A percentile compares a stretch with the other conserved stretches of the same genome.
Conservation (phyloP, 257 asterid genomes). For the Fraxinus quadrangulata region DNA sequence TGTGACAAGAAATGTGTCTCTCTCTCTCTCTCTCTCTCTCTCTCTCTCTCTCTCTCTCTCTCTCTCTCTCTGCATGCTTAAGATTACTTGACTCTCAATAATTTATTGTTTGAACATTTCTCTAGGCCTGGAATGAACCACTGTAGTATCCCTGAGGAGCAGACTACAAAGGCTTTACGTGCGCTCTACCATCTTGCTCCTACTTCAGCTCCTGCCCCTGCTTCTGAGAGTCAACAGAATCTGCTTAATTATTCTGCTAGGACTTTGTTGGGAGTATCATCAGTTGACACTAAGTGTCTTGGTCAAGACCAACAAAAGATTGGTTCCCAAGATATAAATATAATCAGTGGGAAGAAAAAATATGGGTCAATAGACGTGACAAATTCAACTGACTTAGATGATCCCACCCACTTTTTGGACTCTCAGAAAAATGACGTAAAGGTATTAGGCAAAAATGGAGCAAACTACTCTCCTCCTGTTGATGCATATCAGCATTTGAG, state of each 20-base stretch:
- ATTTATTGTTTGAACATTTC: conserved; percentile 34
- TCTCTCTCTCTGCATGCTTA: conserved; percentile 2
- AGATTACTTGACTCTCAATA: conserved; percentile 27
- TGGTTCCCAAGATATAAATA: conserved; percentile 39
- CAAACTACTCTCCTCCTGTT: conserved; percentile 40
- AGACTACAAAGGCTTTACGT: conserved; percentile 76
- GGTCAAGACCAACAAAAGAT: conserved; percentile 46
- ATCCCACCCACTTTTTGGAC: conserved; percentile 50
- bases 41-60: neutral
- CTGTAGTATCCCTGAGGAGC: conserved; percentile 78
- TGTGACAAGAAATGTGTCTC: neutral
- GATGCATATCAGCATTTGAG: conserved; percentile 49
- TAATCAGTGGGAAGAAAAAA: conserved; percentile 61
- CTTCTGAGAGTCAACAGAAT: conserved; percentile 46
- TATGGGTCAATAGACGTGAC: conserved; percentile 50
- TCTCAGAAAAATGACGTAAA: conserved; percentile 48
- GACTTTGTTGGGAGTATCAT: conserved; percentile 40
- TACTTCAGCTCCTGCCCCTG: conserved; percentile 40
- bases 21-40: conserved; percentile 4
- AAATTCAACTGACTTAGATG: conserved; percentile 51
- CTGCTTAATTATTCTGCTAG: conserved; percentile 45
- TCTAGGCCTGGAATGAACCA: conserved; percentile 94
- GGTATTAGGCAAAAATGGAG: conserved; percentile 42
- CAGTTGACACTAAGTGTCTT: conserved; percentile 47
- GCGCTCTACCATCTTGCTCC: conserved; percentile 76